Conservation (phyloP, 2,329 filamentous ascomycete genomes). For the Elsinoe australis region DNA sequence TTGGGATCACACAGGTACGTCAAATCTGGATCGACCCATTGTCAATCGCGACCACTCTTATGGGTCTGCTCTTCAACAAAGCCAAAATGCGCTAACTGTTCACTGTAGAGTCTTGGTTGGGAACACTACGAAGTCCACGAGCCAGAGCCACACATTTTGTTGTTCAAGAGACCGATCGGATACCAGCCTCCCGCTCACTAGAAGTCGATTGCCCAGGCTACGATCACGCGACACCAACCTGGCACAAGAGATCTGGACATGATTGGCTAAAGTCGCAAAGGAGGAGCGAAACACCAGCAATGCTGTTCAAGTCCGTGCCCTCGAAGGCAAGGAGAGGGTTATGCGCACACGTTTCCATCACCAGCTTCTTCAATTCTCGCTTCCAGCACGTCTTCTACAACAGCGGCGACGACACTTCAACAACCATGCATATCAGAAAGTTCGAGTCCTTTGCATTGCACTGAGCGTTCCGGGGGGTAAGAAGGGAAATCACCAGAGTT, state of each 20-base stretch:
- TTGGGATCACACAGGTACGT: conserved; percentile 88
- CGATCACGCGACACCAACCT: not conserved
- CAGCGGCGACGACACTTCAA: no score
- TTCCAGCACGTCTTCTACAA: no score
- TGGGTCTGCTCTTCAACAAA: no score
- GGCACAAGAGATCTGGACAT: not conserved
- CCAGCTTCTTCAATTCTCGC: no score
- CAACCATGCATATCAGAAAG: no score
- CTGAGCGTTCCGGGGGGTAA: conserved; percentile 4
- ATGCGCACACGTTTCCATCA: no score
- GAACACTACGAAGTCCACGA: conserved; percentile 99
- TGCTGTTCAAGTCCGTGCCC: no score
- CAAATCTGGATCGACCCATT: not conserved
- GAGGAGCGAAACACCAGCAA: no score
- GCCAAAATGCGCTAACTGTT: not conserved
- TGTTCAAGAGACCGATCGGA: conserved; percentile 94
- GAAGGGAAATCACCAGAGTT: not conserved
- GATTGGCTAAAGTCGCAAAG: no score
- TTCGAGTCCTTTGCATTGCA: conserved; percentile 8
- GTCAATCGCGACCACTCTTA: not conserved
- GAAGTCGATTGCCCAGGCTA: conserved; percentile 10
- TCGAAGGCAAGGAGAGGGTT: no score
- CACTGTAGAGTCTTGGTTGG: conserved; percentile 84
- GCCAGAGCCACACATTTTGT: conserved; percentile 92
- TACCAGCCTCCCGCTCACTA: conserved; percentile 59